Evolutionary conservation across 2,329 filamentous ascomycete species (phyloP).

Genomic region (Acephala macrosclerotiorum): DNA sequence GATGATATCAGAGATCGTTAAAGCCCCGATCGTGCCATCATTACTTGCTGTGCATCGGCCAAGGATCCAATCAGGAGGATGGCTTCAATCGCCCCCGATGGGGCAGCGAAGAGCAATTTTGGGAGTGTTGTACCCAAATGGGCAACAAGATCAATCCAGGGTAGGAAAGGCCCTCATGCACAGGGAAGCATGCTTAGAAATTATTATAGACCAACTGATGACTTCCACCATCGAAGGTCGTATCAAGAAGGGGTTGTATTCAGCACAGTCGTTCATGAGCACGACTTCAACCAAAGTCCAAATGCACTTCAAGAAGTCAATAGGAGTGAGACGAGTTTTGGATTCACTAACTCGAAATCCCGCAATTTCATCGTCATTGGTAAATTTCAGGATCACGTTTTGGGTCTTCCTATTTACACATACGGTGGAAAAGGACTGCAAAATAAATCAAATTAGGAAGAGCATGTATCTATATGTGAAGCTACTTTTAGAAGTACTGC

Average conservation of each 20-base stretch:
- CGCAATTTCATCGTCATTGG: constrained; percentile 11
- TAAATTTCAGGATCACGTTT: neutral
- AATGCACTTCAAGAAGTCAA: neutral
- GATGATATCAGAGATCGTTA: no score
- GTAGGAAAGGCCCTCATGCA: neutral
- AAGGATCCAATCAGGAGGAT: no score
- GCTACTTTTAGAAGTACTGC: neutral
- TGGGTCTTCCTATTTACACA: constrained; percentile 11
- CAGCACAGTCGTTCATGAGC: constrained; percentile 6
- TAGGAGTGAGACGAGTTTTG: constrained; percentile 6
- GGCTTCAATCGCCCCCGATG: no score
- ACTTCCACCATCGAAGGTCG: neutral
- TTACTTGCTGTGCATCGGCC: no score
- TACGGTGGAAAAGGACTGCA: constrained; percentile 1
- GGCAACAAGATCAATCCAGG: neutral
- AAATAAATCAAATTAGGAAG: constrained; percentile 2
- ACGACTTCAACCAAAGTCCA: constrained; percentile 8
- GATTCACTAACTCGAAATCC: constrained; percentile 12
- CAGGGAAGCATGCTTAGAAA: neutral
- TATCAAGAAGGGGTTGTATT: constrained; percentile 14
- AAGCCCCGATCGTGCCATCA: no score
- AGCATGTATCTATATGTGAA: constrained; percentile 3
- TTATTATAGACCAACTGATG: neutral
- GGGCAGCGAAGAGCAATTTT: neutral
- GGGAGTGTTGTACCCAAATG: neutral